A percentile compares a stretch with the other conserved stretches of the same genome.
phyloP scores from a whole-genome alignment of 345 rosid genomes.

The Punica granatum region DNA sequence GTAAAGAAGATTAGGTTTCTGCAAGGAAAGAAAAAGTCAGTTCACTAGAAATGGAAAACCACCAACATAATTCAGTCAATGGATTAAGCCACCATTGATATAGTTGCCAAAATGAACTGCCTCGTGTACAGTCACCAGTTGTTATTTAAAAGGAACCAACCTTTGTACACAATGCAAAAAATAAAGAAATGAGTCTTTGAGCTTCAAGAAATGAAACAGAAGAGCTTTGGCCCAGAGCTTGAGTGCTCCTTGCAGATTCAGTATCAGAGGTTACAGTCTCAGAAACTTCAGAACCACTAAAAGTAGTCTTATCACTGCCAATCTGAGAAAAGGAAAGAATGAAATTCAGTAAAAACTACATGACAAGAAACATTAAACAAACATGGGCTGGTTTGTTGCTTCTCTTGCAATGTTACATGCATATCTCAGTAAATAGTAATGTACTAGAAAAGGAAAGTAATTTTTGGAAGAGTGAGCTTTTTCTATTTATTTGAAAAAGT shows the following conservation, averaged over 20 bases:
- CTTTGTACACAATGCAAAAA: slow-evolving; percentile 93
- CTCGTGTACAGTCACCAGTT: slow-evolving; percentile 1
- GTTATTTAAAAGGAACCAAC: slow-evolving; percentile 26
- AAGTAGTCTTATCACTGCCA: slow-evolving; percentile 41
- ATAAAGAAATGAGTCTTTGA: slow-evolving; percentile 78
- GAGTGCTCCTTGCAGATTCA: slow-evolving; percentile 34
- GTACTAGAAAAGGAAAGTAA: not conserved
- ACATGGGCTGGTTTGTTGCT: not conserved
- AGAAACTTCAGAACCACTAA: slow-evolving; percentile 41
- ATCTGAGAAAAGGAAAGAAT: slow-evolving; percentile 32
- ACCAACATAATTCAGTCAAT: not conserved
- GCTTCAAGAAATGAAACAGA: slow-evolving; percentile 62
- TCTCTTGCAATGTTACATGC: not conserved
- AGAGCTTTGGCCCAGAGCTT: slow-evolving; percentile 32
- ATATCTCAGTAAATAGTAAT: slow-evolving; percentile 1
- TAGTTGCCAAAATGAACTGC: not conserved
- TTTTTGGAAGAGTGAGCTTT: not conserved
- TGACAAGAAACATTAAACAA: not conserved
- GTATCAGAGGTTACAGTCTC: slow-evolving; percentile 42
- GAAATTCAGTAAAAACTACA: not conserved
- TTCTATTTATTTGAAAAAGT: not conserved
- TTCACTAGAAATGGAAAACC: not conserved
- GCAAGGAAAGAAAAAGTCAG: slow-evolving; percentile 18
- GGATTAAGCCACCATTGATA: not conserved
- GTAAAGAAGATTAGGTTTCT: slow-evolving; percentile 87